Evolutionary conservation across 2,329 filamentous ascomycete genomes (phyloP).

Genomic region (Diaporthe citrichinensis): DNA sequence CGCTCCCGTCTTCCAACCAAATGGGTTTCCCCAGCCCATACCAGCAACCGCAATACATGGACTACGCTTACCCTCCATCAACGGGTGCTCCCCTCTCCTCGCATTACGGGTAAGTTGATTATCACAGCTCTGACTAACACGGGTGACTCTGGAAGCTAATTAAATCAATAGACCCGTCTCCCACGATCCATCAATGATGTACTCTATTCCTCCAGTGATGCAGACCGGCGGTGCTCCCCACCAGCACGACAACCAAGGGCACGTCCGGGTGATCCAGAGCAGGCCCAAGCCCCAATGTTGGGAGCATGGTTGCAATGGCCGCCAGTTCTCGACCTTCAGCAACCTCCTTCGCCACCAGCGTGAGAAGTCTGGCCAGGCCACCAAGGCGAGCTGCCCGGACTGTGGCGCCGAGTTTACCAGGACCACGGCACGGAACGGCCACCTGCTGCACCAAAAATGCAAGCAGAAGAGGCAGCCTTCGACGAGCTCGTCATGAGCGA

Average conservation of each 20-base stretch:
- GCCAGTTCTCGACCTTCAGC: conserved; percentile 96
- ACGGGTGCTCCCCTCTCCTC: conserved; percentile 48
- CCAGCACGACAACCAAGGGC: conserved; percentile 56
- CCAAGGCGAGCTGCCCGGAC: conserved; percentile 90
- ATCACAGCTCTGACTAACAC: neutral
- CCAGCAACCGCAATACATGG: conserved; percentile 52
- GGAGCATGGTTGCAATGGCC: conserved; percentile 96
- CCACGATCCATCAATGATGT: conserved; percentile 47
- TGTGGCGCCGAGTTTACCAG: conserved; percentile 95
- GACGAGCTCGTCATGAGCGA: conserved; percentile 50
- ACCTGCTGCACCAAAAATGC: conserved; percentile 90
- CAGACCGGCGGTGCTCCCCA: conserved; percentile 43
- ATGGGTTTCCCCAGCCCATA: conserved; percentile 52
- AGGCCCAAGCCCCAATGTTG: conserved; percentile 96
- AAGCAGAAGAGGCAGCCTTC: conserved; percentile 72
- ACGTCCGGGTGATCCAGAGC: conserved; percentile 80
- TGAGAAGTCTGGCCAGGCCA: conserved; percentile 92
- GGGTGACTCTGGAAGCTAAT: conserved; percentile 36
- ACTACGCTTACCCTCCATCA: conserved; percentile 49
- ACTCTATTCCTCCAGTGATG: conserved; percentile 49
- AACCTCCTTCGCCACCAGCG: conserved; percentile 93
- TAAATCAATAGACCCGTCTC: conserved; percentile 43
- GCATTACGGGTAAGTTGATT: conserved; percentile 50
- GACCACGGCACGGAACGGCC: conserved; percentile 89
- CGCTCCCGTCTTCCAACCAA: conserved; percentile 59